Base-by-base conservation (phyloP, 345 rosid genomes). In the Dimocarpus longan region DNA sequence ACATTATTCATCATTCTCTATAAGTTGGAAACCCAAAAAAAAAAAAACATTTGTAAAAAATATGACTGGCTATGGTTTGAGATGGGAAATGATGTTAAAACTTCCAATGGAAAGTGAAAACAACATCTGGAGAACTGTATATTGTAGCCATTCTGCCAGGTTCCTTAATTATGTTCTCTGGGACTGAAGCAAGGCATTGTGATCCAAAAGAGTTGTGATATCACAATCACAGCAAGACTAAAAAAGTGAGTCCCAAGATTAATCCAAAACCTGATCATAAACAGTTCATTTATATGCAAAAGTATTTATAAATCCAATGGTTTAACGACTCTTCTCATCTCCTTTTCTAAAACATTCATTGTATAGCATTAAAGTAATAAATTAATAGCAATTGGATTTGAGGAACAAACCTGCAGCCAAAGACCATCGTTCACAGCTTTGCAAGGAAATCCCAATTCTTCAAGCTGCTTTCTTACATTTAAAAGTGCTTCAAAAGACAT, bases 361-460 rank as follows among this genome's bases (percentile, higher is more conserved):
- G n/a, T 68, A 48, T 22, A 21, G 73, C 63, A 68, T 71, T 54
- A 60, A 44, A 68, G 32, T 79, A 56, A 77, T 28, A 73, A 62
- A 56, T 37, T 32, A 52, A 79, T 71, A 85, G 57, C 56, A 68
- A 80, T 78, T 42, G 69, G 71, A 71, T 70, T 57, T 52, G 56
- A 75, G 68, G 42, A 76, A 78, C 85, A 80, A 81, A 95, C 98
- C 98, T 95, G 99, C 78, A 95, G 84, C 99, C 99, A 95, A 75
- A 95, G 97, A 85, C 97, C 95, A 86, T 95, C 98, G 65, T 95
- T 95, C 79, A 93, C 90, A 59, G 99, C 97, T 88, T 92, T 93
- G 90, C 98, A 89, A 66, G 99, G 99, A 84, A 95, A 93, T 63
- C 93, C 99, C 81, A 91, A 84, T 84, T 91, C 99, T 84, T 95